These are phyloP conservation scores for Pseudoneurospora amorphoporcata DNA, from an alignment of 495 filamentous ascomycete genomes.

Conservation along the genomic window DNA sequence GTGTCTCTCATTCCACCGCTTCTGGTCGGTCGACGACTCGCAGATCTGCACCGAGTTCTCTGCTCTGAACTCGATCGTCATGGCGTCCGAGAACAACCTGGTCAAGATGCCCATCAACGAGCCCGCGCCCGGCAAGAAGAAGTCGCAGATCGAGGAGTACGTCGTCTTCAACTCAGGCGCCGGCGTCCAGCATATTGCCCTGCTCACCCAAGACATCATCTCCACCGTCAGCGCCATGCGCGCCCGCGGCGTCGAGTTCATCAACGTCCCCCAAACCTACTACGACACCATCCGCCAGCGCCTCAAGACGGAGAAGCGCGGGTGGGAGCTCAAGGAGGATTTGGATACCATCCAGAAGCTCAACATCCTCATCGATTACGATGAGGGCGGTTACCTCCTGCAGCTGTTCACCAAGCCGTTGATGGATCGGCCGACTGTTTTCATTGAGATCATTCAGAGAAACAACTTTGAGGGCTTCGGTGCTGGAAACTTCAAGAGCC, in stretches of 20 bases:
- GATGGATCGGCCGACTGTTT: slow-evolving; percentile 87
- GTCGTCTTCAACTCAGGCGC: slow-evolving; percentile 77
- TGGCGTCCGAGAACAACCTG: slow-evolving; percentile 63
- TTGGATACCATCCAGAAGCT: slow-evolving; percentile 60
- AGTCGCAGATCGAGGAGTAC: slow-evolving; percentile 88
- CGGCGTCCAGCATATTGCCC: slow-evolving; percentile 85
- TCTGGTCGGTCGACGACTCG: slow-evolving; percentile 87
- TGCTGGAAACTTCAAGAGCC: slow-evolving; percentile 86
- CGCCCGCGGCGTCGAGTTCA: slow-evolving; percentile 78
- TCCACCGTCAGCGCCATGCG: slow-evolving; percentile 60
- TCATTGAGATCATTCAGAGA: slow-evolving; percentile 87
- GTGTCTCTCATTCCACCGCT: slow-evolving; percentile 82
- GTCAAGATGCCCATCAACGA: slow-evolving; percentile 99
- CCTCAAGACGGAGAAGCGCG: slow-evolving; percentile 42
- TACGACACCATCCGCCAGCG: slow-evolving; percentile 66
- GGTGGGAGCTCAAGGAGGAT: slow-evolving; percentile 57
- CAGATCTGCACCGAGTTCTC: slow-evolving; percentile 84
- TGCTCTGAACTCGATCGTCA: slow-evolving; percentile 74
- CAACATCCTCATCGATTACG: slow-evolving; percentile 85
- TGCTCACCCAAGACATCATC: slow-evolving; percentile 71
- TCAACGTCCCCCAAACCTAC: slow-evolving; percentile 70
- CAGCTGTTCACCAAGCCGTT: slow-evolving; percentile 87
- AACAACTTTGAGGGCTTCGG: slow-evolving; percentile 83
- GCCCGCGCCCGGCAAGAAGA: slow-evolving; percentile 74
- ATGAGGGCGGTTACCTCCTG: slow-evolving; percentile 75